Evolutionary conservation across 805 yeast genomes (phyloP).

Genomic region (Ogataea pini): DNA sequence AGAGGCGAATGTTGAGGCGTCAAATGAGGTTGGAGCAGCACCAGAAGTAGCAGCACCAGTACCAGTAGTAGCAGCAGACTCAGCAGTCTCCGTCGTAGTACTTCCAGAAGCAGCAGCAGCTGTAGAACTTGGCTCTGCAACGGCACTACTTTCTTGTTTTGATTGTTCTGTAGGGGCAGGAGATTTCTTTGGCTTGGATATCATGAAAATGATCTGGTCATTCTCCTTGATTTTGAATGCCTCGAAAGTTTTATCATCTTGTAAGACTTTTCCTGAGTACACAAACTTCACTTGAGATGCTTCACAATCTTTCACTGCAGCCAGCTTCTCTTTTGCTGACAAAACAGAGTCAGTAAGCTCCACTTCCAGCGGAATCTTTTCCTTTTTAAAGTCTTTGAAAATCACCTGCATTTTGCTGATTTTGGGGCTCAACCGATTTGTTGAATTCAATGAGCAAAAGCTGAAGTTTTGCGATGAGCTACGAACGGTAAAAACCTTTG

Average conservation of each 20-base stretch:
- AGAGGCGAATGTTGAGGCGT: constrained; percentile 64
- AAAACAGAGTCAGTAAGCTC: constrained; percentile 66
- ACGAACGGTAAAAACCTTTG: not conserved
- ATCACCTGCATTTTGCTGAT: constrained; percentile 63
- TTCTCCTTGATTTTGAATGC: constrained; percentile 76
- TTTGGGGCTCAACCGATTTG: no score
- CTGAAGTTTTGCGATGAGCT: not conserved
- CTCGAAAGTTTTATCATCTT: constrained; percentile 74
- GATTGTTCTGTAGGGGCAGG: constrained; percentile 32
- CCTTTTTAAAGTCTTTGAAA: constrained; percentile 92
- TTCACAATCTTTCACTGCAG: constrained; percentile 66
- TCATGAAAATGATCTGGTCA: constrained; percentile 92
- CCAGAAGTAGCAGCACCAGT: constrained; percentile 26
- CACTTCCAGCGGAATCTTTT: constrained; percentile 76
- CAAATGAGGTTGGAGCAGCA: constrained; percentile 29
- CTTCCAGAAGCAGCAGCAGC: constrained; percentile 28
- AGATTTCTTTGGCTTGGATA: constrained; percentile 53
- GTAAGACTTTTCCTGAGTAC: constrained; percentile 85
- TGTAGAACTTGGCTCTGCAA: not conserved
- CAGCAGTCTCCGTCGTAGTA: not conserved
- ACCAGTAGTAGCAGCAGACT: constrained; percentile 25
- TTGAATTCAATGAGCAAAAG: not conserved
- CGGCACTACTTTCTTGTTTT: constrained; percentile 19
- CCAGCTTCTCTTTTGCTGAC: constrained; percentile 73
- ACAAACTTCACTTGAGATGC: constrained; percentile 81